These are phyloP conservation scores for Geopyxis carbonaria DNA, from an alignment of 495 filamentous ascomycete species.

Conservation along the genomic window DNA sequence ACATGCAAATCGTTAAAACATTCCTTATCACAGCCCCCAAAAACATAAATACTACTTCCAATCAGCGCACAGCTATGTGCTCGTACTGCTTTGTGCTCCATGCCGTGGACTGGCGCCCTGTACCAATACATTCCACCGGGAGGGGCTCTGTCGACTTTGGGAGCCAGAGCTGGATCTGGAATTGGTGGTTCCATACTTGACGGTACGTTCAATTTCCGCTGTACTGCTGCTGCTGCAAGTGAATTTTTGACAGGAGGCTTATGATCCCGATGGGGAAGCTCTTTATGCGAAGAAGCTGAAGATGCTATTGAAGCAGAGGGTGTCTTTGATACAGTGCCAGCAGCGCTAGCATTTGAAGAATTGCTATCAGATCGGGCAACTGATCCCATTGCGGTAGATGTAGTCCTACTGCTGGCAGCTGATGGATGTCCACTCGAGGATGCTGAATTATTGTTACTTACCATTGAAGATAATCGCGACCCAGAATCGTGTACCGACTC, in stretches of 20 bases:
- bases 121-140: slow-evolving; percentile 56
- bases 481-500: slow-evolving; percentile 9
- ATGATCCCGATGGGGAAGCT: slow-evolving; percentile 19
- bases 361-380: slow-evolving; percentile 21
- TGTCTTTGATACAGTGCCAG: slow-evolving; percentile 9
- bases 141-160: slow-evolving; percentile 42
- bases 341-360: slow-evolving; percentile 17
- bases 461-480: slow-evolving; percentile 21
- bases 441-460: not conserved
- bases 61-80: slow-evolving; percentile 47
- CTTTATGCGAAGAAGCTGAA: slow-evolving; percentile 14
- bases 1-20: slow-evolving; percentile 53
- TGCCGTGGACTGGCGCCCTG: slow-evolving; percentile 38
- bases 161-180: slow-evolving; percentile 37
- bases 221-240: slow-evolving; percentile 15
- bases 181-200: slow-evolving; percentile 33
- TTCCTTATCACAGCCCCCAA: slow-evolving; percentile 47
- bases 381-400: slow-evolving; percentile 13
- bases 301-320: slow-evolving; percentile 16
- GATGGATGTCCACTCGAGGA: not conserved
- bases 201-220: slow-evolving; percentile 11
- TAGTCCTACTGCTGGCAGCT: not conserved
- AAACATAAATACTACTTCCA: slow-evolving; percentile 45
- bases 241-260: slow-evolving; percentile 21
- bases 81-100: slow-evolving; percentile 38